Conservation (phyloP, 192 early-diverging fungal genomes). For the Chytriomyces confervae region DNA sequence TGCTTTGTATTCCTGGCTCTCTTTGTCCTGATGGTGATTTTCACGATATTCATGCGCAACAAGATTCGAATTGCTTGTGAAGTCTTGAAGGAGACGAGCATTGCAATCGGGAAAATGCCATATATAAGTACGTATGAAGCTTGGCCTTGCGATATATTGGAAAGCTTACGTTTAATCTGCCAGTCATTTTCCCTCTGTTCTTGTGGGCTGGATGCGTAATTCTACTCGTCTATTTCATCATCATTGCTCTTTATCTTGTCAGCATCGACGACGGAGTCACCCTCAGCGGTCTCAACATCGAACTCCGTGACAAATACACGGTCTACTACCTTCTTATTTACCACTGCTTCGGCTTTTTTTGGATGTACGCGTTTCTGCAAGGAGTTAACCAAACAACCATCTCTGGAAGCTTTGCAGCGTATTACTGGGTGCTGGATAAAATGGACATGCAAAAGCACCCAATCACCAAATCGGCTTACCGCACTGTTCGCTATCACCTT, state of each 20-base stretch:
- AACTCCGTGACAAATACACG: neutral
- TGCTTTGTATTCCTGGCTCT: conserved; percentile 34
- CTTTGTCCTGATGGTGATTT: conserved; percentile 46
- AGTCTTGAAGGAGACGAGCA: conserved; percentile 56
- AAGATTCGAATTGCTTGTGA: conserved; percentile 59
- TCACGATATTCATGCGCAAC: conserved; percentile 53
- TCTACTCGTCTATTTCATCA: conserved; percentile 42
- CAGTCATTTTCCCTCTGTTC: conserved; percentile 46
- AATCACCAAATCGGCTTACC: conserved; percentile 35
- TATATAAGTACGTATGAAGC: conserved; percentile 33
- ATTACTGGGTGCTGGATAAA: conserved; percentile 64
- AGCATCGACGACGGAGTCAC: conserved; percentile 36
- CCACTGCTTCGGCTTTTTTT: conserved; percentile 65
- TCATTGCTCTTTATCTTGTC: conserved; percentile 36
- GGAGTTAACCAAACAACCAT: conserved; percentile 56
- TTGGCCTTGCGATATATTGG: neutral
- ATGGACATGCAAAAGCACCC: conserved; percentile 21
- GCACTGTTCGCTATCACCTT: conserved; percentile 57
- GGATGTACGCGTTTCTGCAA: conserved; percentile 54
- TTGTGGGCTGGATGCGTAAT: conserved; percentile 25
- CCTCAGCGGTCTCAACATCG: conserved; percentile 28
- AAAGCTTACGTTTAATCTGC: neutral
- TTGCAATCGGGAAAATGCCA: conserved; percentile 53
- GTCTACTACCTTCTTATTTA: conserved; percentile 51
- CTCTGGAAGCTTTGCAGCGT: conserved; percentile 58